Conservation (phyloP, 176 grass and related monocot genomes). For the Oryza glaberrima region DNA sequence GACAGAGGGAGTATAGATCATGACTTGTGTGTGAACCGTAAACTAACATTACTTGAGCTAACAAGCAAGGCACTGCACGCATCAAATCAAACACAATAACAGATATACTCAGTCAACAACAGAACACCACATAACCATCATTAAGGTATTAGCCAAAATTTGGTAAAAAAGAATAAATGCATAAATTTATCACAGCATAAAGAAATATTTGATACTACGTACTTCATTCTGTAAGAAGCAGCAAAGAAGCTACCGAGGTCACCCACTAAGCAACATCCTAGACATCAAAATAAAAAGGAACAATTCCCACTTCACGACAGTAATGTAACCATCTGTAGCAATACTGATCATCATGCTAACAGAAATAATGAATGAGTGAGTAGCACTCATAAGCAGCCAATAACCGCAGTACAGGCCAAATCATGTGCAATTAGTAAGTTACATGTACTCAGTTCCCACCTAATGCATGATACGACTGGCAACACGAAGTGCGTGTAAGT, state of each 20-base stretch:
- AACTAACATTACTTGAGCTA: not conserved
- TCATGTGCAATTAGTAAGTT: constrained; percentile 1
- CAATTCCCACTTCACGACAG: not conserved
- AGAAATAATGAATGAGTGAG: not conserved
- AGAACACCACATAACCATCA: not conserved
- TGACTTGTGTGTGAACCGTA: too few relatives aligned
- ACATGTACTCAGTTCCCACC: not conserved
- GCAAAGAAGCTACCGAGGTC: not conserved
- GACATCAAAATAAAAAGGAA: not conserved
- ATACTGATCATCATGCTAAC: not conserved
- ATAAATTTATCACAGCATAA: not conserved
- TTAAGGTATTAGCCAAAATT: constrained; percentile 18
- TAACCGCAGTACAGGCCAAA: not conserved
- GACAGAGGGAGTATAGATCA: not conserved
- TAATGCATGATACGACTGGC: not conserved
- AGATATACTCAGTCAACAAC: not conserved
- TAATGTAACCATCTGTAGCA: constrained; percentile 1
- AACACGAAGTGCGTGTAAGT: not conserved
- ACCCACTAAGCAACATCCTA: not conserved
- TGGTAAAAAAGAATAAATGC: not conserved
- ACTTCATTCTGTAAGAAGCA: not conserved
- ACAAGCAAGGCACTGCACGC: not conserved
- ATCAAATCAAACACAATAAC: constrained; percentile 5
- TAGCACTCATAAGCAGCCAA: not conserved
- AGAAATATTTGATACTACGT: not conserved